Base-by-base conservation (phyloP, 129 eudicot genomes). In the Heracleum sosnowskyi region DNA sequence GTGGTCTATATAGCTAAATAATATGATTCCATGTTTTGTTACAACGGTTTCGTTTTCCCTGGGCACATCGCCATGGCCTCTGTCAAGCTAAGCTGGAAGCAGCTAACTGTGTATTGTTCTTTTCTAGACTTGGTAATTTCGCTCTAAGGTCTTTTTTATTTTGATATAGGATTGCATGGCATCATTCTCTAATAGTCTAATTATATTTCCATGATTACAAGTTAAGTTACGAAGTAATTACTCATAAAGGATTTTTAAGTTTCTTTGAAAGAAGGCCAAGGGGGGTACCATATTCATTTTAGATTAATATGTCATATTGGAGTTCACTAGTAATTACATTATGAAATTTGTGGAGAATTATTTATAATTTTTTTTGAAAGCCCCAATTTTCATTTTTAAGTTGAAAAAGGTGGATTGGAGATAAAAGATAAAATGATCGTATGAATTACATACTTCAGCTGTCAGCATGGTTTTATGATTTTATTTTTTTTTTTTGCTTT, bases 1-100 rank as follows among this genome's bases (percentile, higher is more conserved):
- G 33, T 46, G 83, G 82, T 17, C 69, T 66, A 57, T 66, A 77
- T 78, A 39, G 68, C 83, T 78, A 81, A 15, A 64, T 69, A 60
- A 60, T 60, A 60, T 60, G 33, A 60, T 60, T 55, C 33, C 31
- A 29, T 60, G 33, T 60, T n/a, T 60, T 60, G 17, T 36, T 63
- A 29, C 73, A 55, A 26, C 68, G 71, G 82, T 78, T 78, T 37
- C 33, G 17, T 69, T 49, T 79, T 26, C 22, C 40, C 31, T 71
- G 34, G 73, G 75, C 44, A 41, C 53, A 78, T 41, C 7, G 44
- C 79, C 42, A 51, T 41, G 12, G 29, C 77, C 68, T 63, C 13
- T 76, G 36, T 71, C 34, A 39, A 62, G 74, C 55, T 76, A 53
- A 71, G 63, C 33, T 68, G 77, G 42, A 66, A 31, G 53, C 73